Base-by-base conservation (phyloP, 495 filamentous ascomycete species). In the Sphaerosporella brunnea region DNA sequence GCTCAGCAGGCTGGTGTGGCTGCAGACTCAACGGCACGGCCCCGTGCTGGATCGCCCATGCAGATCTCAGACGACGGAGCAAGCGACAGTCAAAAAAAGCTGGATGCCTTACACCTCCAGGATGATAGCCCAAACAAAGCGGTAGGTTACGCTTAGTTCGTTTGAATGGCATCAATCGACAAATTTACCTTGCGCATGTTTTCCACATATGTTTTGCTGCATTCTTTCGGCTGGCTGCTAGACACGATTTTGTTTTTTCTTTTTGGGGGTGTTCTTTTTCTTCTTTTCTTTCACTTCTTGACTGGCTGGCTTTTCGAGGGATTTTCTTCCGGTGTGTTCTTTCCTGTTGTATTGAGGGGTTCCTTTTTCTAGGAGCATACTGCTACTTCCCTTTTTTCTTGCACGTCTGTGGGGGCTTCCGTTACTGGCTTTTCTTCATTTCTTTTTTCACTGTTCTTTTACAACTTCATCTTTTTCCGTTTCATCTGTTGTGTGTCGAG, bases 21-120 rank as follows among this genome's bases (percentile, higher is more conserved):
- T n/a, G 50, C 35, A 36, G 38, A 48, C 55, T 41, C 55, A 70
- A 32, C 13, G 13, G 28, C 28, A 32, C 5, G 13, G 23, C 53
- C 59, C 28, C 52, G 74, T 59, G 58, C 64, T 45, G 61, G 62
- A 25, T 66, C 71, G 34, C 72, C 72, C 15, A 70, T 73, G 55
- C 68, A 73, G 36, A 66, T 74, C 32, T 71, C 59, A 43, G 58
- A 61, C 32, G 80, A 84, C 57, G 68, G 71, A 2, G 73, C 74
- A 26, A 71, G 74, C 44, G 79, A 84, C 46, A 82, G 69, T 54
- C 73, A 79, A 60, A 70, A 75, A 52, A 70, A 78, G 38, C 66
- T 84, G 54, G 75, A 81, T 59, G 73, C 75, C 2, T 59, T 84
- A 55, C 76, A 78, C 50, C 59, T 84, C 51, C 71, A 78, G 45